Evolutionary conservation across 1,284 basidiomycete species (phyloP).

Genomic region (Ganoderma lucidum): DNA sequence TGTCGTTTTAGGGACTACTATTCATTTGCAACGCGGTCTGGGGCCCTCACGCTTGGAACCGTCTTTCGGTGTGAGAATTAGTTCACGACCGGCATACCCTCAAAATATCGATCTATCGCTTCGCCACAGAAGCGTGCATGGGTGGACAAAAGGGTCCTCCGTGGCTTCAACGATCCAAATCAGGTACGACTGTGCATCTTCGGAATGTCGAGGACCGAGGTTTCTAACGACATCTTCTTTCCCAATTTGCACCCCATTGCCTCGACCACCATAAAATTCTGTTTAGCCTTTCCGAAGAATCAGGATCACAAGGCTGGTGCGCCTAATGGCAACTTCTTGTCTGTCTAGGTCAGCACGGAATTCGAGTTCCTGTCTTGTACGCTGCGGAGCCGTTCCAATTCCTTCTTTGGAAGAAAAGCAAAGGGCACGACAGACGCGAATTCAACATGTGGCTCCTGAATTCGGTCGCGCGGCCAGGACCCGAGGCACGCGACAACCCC

Average conservation of each 20-base stretch:
- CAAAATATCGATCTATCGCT: not conserved
- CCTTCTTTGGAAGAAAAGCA: not conserved
- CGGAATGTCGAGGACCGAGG: not conserved
- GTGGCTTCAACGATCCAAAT: not conserved
- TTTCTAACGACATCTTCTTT: not conserved
- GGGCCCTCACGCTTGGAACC: too few species aligned
- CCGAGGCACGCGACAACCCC: not conserved
- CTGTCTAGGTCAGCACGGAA: not conserved
- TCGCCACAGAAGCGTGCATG: not conserved
- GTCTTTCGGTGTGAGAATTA: not conserved
- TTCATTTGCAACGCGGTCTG: not conserved
- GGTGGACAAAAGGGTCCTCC: not conserved
- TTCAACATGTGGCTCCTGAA: not conserved
- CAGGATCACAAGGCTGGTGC: not conserved
- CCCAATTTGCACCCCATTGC: not conserved
- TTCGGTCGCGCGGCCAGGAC: not conserved
- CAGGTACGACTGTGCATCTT: not conserved
- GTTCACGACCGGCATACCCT: not conserved
- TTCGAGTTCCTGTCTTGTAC: not conserved
- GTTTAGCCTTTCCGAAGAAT: not conserved
- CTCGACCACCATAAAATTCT: not conserved
- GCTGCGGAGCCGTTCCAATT: not conserved
- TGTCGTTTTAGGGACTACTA: not conserved
- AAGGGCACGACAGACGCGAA: not conserved
- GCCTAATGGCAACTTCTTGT: not conserved